phyloP scores from a whole-genome alignment of 768 basidiomycete genomes.

The Tylopilus rubrobrunneus region DNA sequence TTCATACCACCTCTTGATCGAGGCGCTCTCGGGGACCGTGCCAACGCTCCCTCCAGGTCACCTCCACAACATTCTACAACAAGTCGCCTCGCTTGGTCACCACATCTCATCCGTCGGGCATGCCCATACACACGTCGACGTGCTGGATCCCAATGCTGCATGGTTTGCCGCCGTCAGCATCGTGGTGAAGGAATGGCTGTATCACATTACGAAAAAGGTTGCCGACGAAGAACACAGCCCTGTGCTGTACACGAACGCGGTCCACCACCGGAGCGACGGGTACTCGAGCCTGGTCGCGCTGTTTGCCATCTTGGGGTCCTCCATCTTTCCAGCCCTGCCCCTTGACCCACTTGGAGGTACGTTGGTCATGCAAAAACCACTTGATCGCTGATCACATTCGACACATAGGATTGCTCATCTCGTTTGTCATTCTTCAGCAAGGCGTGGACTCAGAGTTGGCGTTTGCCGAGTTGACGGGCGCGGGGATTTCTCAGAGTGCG shows the following conservation, averaged over 20 bases:
- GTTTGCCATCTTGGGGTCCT: constrained; percentile 87
- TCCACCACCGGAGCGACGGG: constrained; percentile 97
- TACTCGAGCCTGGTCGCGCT: constrained; percentile 91
- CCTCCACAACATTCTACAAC: constrained; percentile 59
- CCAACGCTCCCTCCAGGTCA: constrained; percentile 59
- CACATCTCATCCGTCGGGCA: constrained; percentile 52
- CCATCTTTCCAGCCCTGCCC: constrained; percentile 79
- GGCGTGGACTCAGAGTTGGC: constrained; percentile 71
- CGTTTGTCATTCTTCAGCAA: constrained; percentile 81
- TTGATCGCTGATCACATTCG: constrained; percentile 7
- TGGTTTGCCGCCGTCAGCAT: constrained; percentile 91
- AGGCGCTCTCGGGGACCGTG: constrained; percentile 65
- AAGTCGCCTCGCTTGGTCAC: constrained; percentile 52
- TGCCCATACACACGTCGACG: constrained; percentile 48
- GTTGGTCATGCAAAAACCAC: constrained; percentile 10
- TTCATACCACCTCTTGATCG: constrained; percentile 79
- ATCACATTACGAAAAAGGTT: constrained; percentile 82
- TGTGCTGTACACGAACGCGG: constrained; percentile 91
- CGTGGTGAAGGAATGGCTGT: constrained; percentile 88
- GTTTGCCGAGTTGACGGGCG: constrained; percentile 80
- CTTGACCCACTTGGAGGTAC: constrained; percentile 92
- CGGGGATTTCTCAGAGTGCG: constrained; percentile 61
- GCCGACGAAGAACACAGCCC: constrained; percentile 89
- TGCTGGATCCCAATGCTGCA: constrained; percentile 88
- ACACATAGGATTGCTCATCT: constrained; percentile 72